phyloP scores from a whole-genome alignment of 163 green algal genomes.

The Trebouxiophyceae sp. region DNA sequence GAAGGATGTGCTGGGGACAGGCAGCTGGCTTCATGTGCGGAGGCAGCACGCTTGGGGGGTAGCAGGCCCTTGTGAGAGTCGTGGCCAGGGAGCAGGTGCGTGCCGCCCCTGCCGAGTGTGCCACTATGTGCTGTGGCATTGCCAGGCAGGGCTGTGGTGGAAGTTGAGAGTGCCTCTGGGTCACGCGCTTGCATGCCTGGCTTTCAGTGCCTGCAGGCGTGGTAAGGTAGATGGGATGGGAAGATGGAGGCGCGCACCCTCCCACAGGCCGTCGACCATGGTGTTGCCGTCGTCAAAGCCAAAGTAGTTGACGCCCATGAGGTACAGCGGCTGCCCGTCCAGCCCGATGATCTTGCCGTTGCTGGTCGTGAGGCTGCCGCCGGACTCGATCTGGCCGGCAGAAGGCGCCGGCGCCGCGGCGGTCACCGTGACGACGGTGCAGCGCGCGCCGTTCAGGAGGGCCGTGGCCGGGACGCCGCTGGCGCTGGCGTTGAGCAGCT shows the following conservation, averaged over 20 bases:
- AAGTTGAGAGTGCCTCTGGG: too few species aligned
- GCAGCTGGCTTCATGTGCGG: too few species aligned
- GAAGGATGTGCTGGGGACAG: too few species aligned
- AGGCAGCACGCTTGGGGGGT: too few species aligned
- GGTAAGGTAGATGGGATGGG: background rate
- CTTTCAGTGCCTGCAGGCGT: conserved; percentile 13
- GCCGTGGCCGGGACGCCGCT: background rate
- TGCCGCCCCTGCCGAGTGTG: too few species aligned
- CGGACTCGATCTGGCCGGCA: conserved; percentile 1
- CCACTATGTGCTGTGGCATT: too few species aligned
- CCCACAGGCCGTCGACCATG: conserved; percentile 23
- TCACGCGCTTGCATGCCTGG: too few species aligned
- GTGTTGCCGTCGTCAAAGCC: conserved; percentile 26
- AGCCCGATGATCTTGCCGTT: conserved; percentile 18
- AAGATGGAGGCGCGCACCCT: background rate
- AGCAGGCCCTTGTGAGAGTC: too few species aligned
- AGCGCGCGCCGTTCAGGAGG: conserved; percentile 2
- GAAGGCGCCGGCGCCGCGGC: background rate
- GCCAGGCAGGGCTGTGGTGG: too few species aligned
- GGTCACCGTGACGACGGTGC: background rate
- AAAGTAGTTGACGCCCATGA: conserved; percentile 36
- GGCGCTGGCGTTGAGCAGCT: too few species aligned
- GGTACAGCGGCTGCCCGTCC: conserved; percentile 14
- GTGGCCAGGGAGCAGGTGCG: too few species aligned
- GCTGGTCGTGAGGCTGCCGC: conserved; percentile 7